phyloP scores from a whole-genome alignment of 108 stramenopile species.

The Cyclotella cryptica region DNA sequence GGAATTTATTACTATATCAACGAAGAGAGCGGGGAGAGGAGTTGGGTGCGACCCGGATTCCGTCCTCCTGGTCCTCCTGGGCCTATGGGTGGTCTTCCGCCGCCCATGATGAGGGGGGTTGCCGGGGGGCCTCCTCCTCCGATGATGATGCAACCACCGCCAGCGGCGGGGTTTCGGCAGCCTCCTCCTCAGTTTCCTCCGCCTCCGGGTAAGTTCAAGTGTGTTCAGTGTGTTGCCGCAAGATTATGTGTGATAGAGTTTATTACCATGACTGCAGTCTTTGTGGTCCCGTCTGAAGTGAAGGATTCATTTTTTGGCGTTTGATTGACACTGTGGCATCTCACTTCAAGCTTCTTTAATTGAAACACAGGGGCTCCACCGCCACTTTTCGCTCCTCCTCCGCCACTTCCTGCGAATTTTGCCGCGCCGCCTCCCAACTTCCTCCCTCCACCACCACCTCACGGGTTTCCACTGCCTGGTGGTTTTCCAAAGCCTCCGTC shows the following conservation, averaged over 20 bases:
- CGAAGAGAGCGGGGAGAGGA: conserved; percentile 70
- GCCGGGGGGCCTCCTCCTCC: neutral
- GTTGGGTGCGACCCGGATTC: conserved; percentile 88
- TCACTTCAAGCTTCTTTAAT: neutral
- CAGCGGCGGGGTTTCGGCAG: conserved; percentile 32
- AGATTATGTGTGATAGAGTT: too few relatives aligned
- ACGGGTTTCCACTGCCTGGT: neutral
- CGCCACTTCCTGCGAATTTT: neutral
- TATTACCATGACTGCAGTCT: too few relatives aligned
- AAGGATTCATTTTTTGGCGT: neutral
- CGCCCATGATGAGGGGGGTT: conserved; percentile 21
- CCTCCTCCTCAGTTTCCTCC: conserved; percentile 41
- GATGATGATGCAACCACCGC: conserved; percentile 33
- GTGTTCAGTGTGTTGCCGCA: neutral
- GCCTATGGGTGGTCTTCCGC: conserved; percentile 15
- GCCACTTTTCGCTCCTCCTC: conserved; percentile 5
- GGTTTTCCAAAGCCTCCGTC: neutral
- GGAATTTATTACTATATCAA: conserved; percentile 69
- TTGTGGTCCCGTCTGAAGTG: too few relatives aligned
- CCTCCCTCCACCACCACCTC: neutral
- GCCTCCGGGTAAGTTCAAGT: conserved; percentile 17
- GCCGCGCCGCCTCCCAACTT: conserved; percentile 3
- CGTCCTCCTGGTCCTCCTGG: conserved; percentile 81
- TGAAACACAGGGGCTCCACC: neutral
- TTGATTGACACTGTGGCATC: neutral